Base-by-base conservation (phyloP, 2,329 filamentous ascomycete genomes). In the Sarocladium oryzae region DNA sequence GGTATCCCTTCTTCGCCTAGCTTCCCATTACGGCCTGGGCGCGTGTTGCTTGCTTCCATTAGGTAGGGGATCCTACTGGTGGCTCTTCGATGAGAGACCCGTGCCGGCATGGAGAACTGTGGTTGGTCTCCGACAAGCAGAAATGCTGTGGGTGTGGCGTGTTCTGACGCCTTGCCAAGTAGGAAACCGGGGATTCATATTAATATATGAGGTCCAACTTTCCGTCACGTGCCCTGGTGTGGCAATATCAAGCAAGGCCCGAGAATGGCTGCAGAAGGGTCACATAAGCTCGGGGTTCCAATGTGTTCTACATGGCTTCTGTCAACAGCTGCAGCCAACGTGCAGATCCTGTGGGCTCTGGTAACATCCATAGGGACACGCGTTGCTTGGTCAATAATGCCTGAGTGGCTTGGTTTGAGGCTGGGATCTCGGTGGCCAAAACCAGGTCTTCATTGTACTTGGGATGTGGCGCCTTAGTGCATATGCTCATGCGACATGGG, bases 1-100 rank as follows among this genome's bases (percentile, higher is more conserved):
- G 43, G 43, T 48, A 33, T 30, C 43, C 28, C 11, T 32, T 32
- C 26, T 48, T 48, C 26, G 43, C 10, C 43, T 48, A 48, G 43
- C 43, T 48, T 32, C 20, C 28, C 16, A 10, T 33, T n/a, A n/a
- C n/a, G n/a, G n/a, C n/a, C n/a, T n/a, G n/a, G n/a, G n/a, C n/a
- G n/a, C n/a, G n/a, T n/a, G n/a, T n/a, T n/a, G n/a, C n/a, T n/a
- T n/a, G n/a, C n/a, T n/a, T n/a, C n/a, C n/a, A n/a, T n/a, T n/a
- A n/a, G n/a, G n/a, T n/a, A n/a, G n/a, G n/a, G n/a, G n/a, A n/a
- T n/a, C n/a, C n/a, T n/a, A n/a, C n/a, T n/a, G n/a, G n/a, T n/a
- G n/a, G n/a, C n/a, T n/a, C n/a, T n/a, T n/a, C n/a, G n/a, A n/a
- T n/a, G n/a, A n/a, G n/a, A n/a, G n/a, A n/a, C 40, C 23, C 40